phyloP scores from a whole-genome alignment of 148 eudicot genomes.

The Beta vulgaris region DNA sequence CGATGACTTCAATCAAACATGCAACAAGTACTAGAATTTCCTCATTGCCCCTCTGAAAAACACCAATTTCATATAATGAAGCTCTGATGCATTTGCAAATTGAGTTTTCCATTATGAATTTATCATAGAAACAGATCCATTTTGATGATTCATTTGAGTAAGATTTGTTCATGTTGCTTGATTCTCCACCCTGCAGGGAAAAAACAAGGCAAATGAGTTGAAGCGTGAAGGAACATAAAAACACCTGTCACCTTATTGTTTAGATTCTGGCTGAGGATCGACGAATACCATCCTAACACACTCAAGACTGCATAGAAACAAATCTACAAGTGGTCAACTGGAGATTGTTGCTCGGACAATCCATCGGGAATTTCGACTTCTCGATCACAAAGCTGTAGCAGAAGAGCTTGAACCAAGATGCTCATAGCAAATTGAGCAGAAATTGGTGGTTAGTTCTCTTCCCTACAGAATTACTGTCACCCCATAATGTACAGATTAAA shows the following conservation, averaged over 20 bases:
- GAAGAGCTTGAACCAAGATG: not conserved
- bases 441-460: slow-evolving; percentile 10
- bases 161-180: not conserved
- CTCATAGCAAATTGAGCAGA: slow-evolving; percentile 2
- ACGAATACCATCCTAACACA: not conserved
- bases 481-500: slow-evolving; percentile 11
- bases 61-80: not conserved
- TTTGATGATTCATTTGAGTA: not conserved
- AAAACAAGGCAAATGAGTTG: slow-evolving; percentile 29
- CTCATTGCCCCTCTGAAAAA: not conserved
- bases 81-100: slow-evolving; percentile 7
- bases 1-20: too few relatives aligned
- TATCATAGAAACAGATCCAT: not conserved
- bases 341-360: not conserved
- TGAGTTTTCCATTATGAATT: not conserved
- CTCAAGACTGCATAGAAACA: not conserved
- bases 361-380: not conserved
- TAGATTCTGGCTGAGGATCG: not conserved
- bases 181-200: slow-evolving; percentile 27
- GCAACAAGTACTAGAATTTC: not conserved
- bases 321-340: slow-evolving; percentile 2
- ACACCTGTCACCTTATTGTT: not conserved
- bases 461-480: not conserved
- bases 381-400: not conserved
- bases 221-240: not conserved